A percentile compares a stretch with the other conserved stretches of the same genome.
phyloP scores from a whole-genome alignment of 73 alveolate genomes.

The Vitrella brassicaformis region DNA sequence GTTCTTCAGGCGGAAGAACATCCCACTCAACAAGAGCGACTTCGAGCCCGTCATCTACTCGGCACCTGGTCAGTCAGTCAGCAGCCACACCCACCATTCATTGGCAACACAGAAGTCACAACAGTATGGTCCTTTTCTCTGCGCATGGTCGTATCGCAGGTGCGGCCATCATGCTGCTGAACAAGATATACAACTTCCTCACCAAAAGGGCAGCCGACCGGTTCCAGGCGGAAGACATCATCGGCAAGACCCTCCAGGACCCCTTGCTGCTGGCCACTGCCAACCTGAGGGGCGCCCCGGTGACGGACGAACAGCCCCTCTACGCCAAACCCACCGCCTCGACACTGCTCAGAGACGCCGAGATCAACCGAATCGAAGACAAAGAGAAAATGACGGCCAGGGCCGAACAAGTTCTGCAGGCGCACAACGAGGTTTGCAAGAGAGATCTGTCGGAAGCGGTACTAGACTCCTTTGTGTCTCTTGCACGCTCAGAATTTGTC shows the following conservation, averaged over 20 bases:
- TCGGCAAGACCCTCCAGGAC: too few species aligned
- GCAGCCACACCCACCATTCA: too few species aligned
- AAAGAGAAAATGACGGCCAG: neutral
- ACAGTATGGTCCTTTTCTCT: too few species aligned
- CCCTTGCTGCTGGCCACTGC: too few species aligned
- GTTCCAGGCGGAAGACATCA: neutral
- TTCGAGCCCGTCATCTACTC: constrained; percentile 52
- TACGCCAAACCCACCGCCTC: neutral
- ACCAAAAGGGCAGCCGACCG: neutral
- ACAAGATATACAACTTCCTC: neutral
- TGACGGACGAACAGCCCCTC: neutral
- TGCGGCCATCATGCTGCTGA: neutral
- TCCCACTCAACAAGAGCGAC: constrained; percentile 38
- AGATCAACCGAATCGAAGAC: neutral
- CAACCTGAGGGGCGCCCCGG: too few species aligned
- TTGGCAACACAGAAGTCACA: too few species aligned
- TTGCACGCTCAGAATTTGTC: too few species aligned
- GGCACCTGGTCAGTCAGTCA: constrained; percentile 40
- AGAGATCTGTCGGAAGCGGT: too few species aligned
- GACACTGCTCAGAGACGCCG: neutral
- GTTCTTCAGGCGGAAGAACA: constrained; percentile 35
- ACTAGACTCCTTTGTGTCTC: too few species aligned
- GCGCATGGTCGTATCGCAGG: too few species aligned
- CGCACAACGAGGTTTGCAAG: neutral
- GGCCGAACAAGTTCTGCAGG: neutral